Conservation (phyloP, 805 yeast species). For the Saturnispora diversa region DNA sequence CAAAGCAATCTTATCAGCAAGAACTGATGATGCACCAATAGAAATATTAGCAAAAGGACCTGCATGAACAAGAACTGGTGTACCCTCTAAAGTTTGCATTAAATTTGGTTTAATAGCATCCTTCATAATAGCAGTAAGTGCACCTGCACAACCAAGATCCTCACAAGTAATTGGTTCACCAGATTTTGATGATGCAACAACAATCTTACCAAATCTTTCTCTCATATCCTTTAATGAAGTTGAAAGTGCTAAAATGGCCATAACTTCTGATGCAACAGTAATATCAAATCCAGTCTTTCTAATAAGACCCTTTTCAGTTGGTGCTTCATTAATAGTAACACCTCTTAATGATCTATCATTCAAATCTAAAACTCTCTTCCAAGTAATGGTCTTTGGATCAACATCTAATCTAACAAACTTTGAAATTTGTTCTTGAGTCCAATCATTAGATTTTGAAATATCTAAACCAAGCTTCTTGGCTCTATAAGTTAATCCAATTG, state of each 20-base stretch:
- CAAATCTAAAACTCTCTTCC: slow-evolving; percentile 90
- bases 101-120: slow-evolving; percentile 94
- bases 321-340: slow-evolving; percentile 83
- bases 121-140: slow-evolving; percentile 85
- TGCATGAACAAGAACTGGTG: slow-evolving; percentile 95
- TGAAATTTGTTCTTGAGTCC: slow-evolving; percentile 67
- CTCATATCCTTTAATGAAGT: slow-evolving; percentile 76
- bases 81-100: slow-evolving; percentile 96
- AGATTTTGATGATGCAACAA: slow-evolving; percentile 67
- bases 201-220: slow-evolving; percentile 79
- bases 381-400: slow-evolving; percentile 82
- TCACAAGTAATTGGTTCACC: slow-evolving; percentile 89
- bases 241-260: slow-evolving; percentile 90
- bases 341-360: slow-evolving; percentile 89
- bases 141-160: slow-evolving; percentile 94
- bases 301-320: slow-evolving; percentile 83
- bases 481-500: slow-evolving; percentile 71
- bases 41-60: slow-evolving; percentile 98
- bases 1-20: slow-evolving; percentile 89
- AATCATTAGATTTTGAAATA: slow-evolving; percentile 70
- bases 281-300: slow-evolving; percentile 91
- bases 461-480: slow-evolving; percentile 72
- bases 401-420: slow-evolving; percentile 78
- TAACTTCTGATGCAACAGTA: slow-evolving; percentile 91
- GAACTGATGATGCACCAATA: slow-evolving; percentile 90